Conservation (phyloP, 2,329 filamentous ascomycete genomes). For the Hypoxylon sp. region DNA sequence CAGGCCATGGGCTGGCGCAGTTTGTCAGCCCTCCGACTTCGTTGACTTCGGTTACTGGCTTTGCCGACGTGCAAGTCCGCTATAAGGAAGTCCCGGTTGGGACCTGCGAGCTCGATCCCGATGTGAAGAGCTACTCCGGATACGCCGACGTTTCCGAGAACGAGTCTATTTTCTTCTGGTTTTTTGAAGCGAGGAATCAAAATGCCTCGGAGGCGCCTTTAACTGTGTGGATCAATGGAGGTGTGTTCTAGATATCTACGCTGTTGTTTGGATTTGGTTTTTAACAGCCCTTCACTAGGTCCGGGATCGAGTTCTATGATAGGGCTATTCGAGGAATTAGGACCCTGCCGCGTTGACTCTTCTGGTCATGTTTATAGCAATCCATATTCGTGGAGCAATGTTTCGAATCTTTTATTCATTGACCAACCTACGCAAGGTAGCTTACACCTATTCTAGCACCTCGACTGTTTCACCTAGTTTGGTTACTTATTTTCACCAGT, state of each 20-base stretch:
- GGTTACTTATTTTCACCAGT: too few species aligned
- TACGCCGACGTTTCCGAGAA: constrained; percentile 53
- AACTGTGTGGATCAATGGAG: constrained; percentile 63
- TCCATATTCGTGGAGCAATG: constrained; percentile 67
- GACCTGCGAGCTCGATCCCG: constrained; percentile 54
- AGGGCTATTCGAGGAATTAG: constrained; percentile 60
- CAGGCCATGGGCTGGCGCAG: constrained; percentile 37
- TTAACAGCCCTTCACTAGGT: background rate
- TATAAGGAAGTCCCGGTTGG: constrained; percentile 58
- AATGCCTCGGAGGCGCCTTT: constrained; percentile 56
- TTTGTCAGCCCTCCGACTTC: constrained; percentile 44
- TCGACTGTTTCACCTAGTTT: too few species aligned
- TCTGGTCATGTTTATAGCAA: constrained; percentile 58
- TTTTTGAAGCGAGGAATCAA: constrained; percentile 58
- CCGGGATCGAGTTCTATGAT: constrained; percentile 63
- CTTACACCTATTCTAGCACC: too few species aligned
- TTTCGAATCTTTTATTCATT: constrained; percentile 68
- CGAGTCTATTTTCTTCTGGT: constrained; percentile 58
- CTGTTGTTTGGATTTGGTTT: too few species aligned
- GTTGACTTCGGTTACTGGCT: constrained; percentile 41
- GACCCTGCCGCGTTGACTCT: constrained; percentile 53
- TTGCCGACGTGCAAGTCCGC: constrained; percentile 52
- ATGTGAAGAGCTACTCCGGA: constrained; percentile 54
- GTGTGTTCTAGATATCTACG: too few species aligned
- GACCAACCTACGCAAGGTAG: constrained; percentile 68